Evolutionary conservation across 2,329 filamentous ascomycete genomes (phyloP), one percentile per base, ranked within the genome.

Genomic region (Xylaria sp.): DNA sequence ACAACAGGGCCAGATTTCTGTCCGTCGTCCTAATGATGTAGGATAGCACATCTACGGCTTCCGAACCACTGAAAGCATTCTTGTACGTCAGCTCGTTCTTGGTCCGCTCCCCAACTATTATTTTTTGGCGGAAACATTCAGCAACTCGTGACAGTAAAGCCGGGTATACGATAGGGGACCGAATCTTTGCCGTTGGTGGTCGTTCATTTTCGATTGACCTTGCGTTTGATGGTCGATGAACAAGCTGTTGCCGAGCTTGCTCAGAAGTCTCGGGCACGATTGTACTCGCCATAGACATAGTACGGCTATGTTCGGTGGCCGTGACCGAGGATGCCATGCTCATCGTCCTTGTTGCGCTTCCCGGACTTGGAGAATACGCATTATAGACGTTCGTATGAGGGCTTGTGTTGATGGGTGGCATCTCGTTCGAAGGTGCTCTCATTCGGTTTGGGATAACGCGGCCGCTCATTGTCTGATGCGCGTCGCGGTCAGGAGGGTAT

Each of bases 51-150:
- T 99, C 96, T 21, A 99, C 96, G 21, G 96, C 95, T 79, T 99
- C 96, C 27, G 93, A 92, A 73, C 96, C 96, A 69, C 93, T 97
- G 79, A 99, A 99, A 2, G 95, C 93, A 81, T 96, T 97, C 80
- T 97, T 97, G 83, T 99, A 99, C 2, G 95, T 94, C 69, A 99
- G 85, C 64, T 95, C 95, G 84, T 99, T 98, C 85, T 99, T 99
- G 71, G 93, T 94, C 70, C 94, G 90, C 76, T 98, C 96, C 61
- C 92, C 90, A 27, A 94, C 87, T 27, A 90, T 88, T 57, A 99
- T 94, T 79, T 95, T 91, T 75, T 97, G 93, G 61, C 93, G 90
- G 81, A 99, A 98, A 64, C 93, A 94, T 75, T 97, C 93, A 50
- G 93, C 94, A 4, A 99, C 96, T 62, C 92, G 90, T n/a, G 96